Percentiles rank a stretch among this genome's conserved stretches.
Evolutionary conservation across 768 basidiomycete species (phyloP).

Genomic region (Phaeotremella fagi): DNA sequence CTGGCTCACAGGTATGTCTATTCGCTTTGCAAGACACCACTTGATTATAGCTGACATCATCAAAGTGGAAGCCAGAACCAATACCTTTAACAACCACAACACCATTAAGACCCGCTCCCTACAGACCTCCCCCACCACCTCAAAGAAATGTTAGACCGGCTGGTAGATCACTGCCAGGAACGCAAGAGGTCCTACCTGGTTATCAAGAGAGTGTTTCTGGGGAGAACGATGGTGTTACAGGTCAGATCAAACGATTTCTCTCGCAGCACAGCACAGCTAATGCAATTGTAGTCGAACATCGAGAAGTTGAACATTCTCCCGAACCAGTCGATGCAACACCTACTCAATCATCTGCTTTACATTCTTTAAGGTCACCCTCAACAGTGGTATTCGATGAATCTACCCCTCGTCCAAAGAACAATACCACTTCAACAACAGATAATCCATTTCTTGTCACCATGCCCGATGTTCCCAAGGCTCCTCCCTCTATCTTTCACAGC

Average conservation of each 20-base stretch:
- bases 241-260: background rate
- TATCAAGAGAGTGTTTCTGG: background rate
- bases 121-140: background rate
- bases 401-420: background rate
- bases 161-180: background rate
- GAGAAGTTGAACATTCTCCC: conserved; percentile 12
- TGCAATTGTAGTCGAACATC: conserved; percentile 17
- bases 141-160: background rate
- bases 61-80: background rate
- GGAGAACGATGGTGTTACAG: background rate
- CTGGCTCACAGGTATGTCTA: conserved; percentile 16
- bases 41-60: background rate
- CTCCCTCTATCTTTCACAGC: background rate
- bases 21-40: background rate
- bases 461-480: background rate
- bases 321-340: background rate
- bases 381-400: background rate
- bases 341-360: background rate
- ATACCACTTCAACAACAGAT: background rate
- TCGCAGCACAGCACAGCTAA: background rate
- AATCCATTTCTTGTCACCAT: background rate
- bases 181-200: background rate
- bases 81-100: background rate
- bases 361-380: background rate
- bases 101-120: background rate